Evolutionary conservation across 805 yeast genomes (phyloP), one percentile per base, ranked within the genome.

Genomic region (Cyberlindnera veronae): DNA sequence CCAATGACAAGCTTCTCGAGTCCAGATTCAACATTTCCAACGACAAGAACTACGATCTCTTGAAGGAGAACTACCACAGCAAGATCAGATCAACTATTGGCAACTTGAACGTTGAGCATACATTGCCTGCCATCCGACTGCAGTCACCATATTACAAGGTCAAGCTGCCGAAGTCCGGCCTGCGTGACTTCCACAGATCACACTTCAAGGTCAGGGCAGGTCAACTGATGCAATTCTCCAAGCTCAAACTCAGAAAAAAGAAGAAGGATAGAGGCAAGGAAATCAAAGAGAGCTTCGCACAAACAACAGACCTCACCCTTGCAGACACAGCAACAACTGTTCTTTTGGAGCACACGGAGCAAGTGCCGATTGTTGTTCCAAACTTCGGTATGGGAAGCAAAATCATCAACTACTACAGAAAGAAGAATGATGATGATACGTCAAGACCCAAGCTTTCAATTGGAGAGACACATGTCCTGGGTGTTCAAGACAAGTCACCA

Each of bases 381-480:
- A 87, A 86, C 45, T 87, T 84, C 60, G 99, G 99, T 44, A 93
- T 93, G 99, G 95, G 96, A 7, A 83, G 90, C 32, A 93, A 91
- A 58, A 66, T 93, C 44, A 85, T 93, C 51, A 93, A 93, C 57
- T 93, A 93, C 59, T 93, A 93, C 62, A 74, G 99, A 49, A 91
- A 91, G 59, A 78, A 76, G 45, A 71, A 71, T 43, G 88, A 82
- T 13, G 89, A 85, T 36, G 99, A 93, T 60, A 75, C 77, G 4
- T 71, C 84, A 5, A 76, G 98, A 45, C 98, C 98, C 0, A 91
- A 90, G 55, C 69, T 89, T 20, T 76, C 87, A 1, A 72, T 89
- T 30, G 99, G 99, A 32, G 99, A 93, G 60, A 93, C 98, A 0
- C 93, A 86, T 63, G 96, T 93, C 3, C 68, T 93, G 27, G 97